Base-by-base conservation (phyloP, 2,329 filamentous ascomycete genomes). In the Fusarium virguliforme region DNA sequence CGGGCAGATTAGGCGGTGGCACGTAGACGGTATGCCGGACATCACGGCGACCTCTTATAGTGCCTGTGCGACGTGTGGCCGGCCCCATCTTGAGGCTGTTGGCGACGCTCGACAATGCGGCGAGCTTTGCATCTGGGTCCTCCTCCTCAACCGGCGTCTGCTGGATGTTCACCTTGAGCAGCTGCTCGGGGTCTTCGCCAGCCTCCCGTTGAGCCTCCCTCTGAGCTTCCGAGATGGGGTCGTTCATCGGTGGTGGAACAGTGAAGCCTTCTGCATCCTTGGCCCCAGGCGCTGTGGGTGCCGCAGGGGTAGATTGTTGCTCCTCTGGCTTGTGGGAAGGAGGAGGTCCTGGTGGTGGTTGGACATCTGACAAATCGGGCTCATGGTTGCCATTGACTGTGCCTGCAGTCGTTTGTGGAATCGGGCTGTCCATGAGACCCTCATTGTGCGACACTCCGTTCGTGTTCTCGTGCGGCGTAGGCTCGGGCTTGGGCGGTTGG, bases 11-110 rank as follows among this genome's bases (percentile, higher is more conserved):
- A 8, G 79, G 71, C 4, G 82, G 79, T 9, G 93, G 91, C 70
- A 95, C 86, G 77, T 96, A 95, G 60, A 97, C 91, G 1, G 95
- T 98, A 81, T 97, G 97, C 65, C 95, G 90, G 69, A 97, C 94
- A 79, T 98, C 95, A 78, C 96, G 89, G 67, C 96, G 92, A 57
- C 96, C 96, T 73, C 96, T 89, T 15, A 97, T 85, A 13, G 94
- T 98, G 50, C 93, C 92, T 13, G 88, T 84, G 75, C 90, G 92
- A 28, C 92, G 89, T 62, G 88, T 88, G 22, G 94, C 90, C 62
- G 90, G 87, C 28, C 89, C 85, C 76, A 86, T 81, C 62, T 91
- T 90, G 38, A 97, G 83, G 3, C 91, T 92, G 75, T 91, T 94
- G 32, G 91, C 90, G 53, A 96, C 90, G 75, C 88, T 94, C 4